Base-by-base conservation (phyloP, 257 asterid genomes). In the Primulina tabacum region DNA sequence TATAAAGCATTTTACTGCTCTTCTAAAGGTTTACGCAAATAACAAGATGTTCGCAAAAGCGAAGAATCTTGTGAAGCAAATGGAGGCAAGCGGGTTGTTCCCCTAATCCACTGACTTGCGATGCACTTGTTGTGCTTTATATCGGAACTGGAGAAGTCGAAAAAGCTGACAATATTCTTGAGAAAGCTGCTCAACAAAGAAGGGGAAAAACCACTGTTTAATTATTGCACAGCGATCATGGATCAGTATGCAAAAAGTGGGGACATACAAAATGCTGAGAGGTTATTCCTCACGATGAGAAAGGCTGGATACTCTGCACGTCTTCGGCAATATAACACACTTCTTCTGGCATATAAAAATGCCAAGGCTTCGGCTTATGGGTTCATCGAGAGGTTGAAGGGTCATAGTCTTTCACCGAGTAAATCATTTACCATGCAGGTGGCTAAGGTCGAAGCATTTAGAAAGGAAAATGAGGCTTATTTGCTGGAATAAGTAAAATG, bases 351-450 rank as follows among this genome's bases (percentile, higher is more conserved):
- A n/a, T 89, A 89, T 67, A 6, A 72, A 30, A 82, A 81, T 7
- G 87, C 89, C 32, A 85, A 88, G 73, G 62, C 69, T 34, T 90
- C 95, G 21, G 87, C 80, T 5, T 92, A 88, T 63, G 97, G 98
- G 71, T 78, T 92, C 38, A 26, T 20, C 32, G 95, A 90, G 14
- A 77, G 98, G 76, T 76, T 92, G 95, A 89, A 79, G 77, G 96
- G 88, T 0, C 95, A 90, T 67, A 73, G 73, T 57, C 2, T 92
- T 34, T 69, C 71, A 60, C 96, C 90, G 0, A 84, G 70, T 68
- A 71, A 50, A 32, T 60, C 72, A 9, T 0, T 88, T 82, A 73
- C 77, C 6, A 52, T 18, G 24, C 78, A 81, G 76, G 60, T 86
- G 83, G 86, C 87, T 33, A 82, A 61, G 59, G 68, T 67, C 12